Evolutionary conservation across 1,284 basidiomycete species (phyloP).

Genomic region (Cryptococcus amylolentus): DNA sequence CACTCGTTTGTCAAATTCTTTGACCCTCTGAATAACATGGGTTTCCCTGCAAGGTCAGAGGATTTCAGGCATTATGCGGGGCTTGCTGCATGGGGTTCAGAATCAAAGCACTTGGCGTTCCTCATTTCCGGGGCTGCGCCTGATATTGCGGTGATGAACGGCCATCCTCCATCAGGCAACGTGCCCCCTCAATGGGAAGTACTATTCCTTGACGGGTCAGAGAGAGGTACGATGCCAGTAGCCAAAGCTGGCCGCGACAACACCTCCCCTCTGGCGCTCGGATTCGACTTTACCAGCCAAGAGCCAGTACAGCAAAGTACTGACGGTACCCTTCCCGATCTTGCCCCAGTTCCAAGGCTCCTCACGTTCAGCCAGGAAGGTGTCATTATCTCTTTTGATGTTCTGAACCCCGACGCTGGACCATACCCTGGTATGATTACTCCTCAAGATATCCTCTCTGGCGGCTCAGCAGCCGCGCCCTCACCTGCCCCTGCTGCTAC

Average conservation of each 20-base stretch:
- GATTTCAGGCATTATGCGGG: constrained; percentile 45
- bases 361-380: constrained; percentile 55
- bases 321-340: constrained; percentile 48
- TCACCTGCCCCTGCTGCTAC: constrained; percentile 2
- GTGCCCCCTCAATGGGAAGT: constrained; percentile 48
- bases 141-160: constrained; percentile 44
- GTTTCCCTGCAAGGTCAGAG: constrained; percentile 38
- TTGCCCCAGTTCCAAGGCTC: constrained; percentile 51
- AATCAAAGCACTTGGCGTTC: constrained; percentile 47
- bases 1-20: constrained; percentile 46
- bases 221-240: constrained; percentile 52
- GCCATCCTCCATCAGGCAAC: constrained; percentile 24
- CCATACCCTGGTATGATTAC: constrained; percentile 50
- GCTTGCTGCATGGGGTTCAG: constrained; percentile 47
- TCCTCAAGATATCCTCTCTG: constrained; percentile 12
- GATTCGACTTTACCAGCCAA: constrained; percentile 52
- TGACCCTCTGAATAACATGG: constrained; percentile 49
- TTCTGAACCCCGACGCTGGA: constrained; percentile 48
- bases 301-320: constrained; percentile 49
- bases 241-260: constrained; percentile 48
- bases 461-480: background rate
- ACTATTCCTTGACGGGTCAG: constrained; percentile 53
- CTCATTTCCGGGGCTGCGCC: constrained; percentile 52
- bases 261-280: constrained; percentile 53
- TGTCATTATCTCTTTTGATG: constrained; percentile 52